Percentiles rank a stretch among this genome's conserved stretches.
phyloP scores from a whole-genome alignment of 1,284 basidiomycete genomes.

The Ustilago sp. region DNA sequence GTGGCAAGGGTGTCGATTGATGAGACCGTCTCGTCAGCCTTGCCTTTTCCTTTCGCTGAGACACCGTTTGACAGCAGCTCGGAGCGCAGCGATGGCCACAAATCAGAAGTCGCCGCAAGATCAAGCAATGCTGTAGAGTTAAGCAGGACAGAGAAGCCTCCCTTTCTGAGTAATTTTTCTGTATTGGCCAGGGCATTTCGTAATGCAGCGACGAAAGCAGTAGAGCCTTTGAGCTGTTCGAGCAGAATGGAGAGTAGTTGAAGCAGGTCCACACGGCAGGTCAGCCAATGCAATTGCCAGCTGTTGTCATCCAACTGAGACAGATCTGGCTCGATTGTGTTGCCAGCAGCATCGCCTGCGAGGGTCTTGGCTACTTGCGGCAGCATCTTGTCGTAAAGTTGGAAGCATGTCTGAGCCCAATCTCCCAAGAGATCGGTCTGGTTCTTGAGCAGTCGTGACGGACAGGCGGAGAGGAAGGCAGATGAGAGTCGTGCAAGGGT shows the following conservation, averaged over 20 bases:
- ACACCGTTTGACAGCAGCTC: slow-evolving; percentile 13
- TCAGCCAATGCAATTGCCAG: slow-evolving; percentile 45
- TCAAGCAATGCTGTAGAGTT: slow-evolving; percentile 39
- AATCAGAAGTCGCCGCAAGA: slow-evolving; percentile 33
- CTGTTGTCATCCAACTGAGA: slow-evolving; percentile 7
- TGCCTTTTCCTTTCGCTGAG: slow-evolving; percentile 13
- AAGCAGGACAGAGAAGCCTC: slow-evolving; percentile 22
- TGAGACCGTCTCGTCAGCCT: slow-evolving; percentile 13
- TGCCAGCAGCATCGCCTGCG: neutral
- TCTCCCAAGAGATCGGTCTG: slow-evolving; percentile 3
- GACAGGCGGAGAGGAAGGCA: slow-evolving; percentile 29
- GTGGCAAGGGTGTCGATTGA: slow-evolving; percentile 35
- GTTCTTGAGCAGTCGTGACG: slow-evolving; percentile 20
- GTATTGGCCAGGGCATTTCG: slow-evolving; percentile 16
- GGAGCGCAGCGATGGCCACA: slow-evolving; percentile 29
- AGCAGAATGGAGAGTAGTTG: slow-evolving; percentile 26
- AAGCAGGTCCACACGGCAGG: slow-evolving; percentile 34
- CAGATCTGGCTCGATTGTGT: slow-evolving; percentile 5
- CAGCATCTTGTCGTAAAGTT: slow-evolving; percentile 30
- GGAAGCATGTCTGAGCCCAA: slow-evolving; percentile 20
- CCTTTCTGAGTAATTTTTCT: slow-evolving; percentile 22
- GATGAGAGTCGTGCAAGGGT: slow-evolving; percentile 29
- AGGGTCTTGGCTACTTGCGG: slow-evolving; percentile 10
- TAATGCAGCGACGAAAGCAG: slow-evolving; percentile 8
- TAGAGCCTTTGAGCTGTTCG: slow-evolving; percentile 16